Base-by-base conservation (phyloP, 23 red algal genomes). In the Gracilariopsis chorda region DNA sequence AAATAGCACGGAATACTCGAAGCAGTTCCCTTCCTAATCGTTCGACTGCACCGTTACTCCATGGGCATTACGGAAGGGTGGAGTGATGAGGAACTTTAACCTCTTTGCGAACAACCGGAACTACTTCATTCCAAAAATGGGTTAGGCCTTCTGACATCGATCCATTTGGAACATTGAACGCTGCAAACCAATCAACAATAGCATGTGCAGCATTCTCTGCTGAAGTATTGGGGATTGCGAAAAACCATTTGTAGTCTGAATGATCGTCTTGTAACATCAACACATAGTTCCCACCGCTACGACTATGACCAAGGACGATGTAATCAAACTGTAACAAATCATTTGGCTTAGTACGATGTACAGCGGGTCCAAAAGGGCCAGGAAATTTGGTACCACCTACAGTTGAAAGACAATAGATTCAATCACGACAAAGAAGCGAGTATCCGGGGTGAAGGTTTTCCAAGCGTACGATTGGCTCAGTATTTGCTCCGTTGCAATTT, bases 341-440 rank as follows among this genome's bases (percentile, higher is more conserved):
- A 33, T 73, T 73, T 20, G 7, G 21, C 37, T 20, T 30, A 7
- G 12, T 48, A 4, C 35, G 40, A 24, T 80, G 75, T 21, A 80
- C 8, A 7, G 75, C 75, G 5, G 43, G 48, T 8, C 44, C 48
- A 17, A 27, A 35, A 29, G 75, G 75, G 7, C 44, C 17, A 16
- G 16, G 44, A 4, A 7, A 4, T 13, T 56, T 51, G 5, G 4
- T 23, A 32, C 75, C 75, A 5, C 75, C 40, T 5, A 32, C 24
- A 19, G 75, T 80, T 4, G 4, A 80, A 36, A 80, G 7, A 25
- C 75, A 80, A 44, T 80, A 44, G 7, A 80, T 51, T 36, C 75
- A 52, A 4, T 36, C 5, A 6, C 25, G 34, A 80, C 44, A 24
- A 80, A 80, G 3, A 21, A 29, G 23, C 8, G 4, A 28, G 52